These are phyloP conservation scores for Vicia sativa DNA, from an alignment of 306 rosid species.

Conservation along the genomic window DNA sequence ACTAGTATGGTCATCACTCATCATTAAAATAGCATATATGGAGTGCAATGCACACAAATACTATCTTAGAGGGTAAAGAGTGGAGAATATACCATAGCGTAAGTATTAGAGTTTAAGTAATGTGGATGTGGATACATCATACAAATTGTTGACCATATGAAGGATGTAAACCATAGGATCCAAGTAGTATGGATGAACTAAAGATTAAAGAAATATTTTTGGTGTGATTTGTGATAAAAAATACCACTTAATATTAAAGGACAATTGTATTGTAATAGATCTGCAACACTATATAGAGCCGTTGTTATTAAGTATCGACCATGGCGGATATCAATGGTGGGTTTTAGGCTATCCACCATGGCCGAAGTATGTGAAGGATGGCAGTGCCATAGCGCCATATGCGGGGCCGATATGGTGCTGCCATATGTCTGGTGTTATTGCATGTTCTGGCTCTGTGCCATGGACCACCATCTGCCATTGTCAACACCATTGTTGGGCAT, in stretches of 20 bases:
- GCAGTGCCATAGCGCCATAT: too few relatives aligned
- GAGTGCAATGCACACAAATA: background rate
- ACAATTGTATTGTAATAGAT: background rate
- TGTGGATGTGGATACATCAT: background rate
- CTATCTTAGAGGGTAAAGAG: background rate
- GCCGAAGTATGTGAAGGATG: too few relatives aligned
- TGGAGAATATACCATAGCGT: background rate
- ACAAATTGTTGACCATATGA: background rate
- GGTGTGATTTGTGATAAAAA: background rate
- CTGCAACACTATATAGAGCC: background rate
- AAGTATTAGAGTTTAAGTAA: background rate
- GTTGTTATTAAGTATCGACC: too few relatives aligned
- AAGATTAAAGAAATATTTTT: background rate
- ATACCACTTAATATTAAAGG: background rate
- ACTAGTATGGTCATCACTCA: background rate
- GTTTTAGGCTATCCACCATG: too few relatives aligned
- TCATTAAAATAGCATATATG: background rate
- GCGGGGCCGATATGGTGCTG: too few relatives aligned
- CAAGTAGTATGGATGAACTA: slow-evolving; percentile 1
- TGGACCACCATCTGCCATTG: too few relatives aligned
- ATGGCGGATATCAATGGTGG: too few relatives aligned
- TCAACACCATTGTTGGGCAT: background rate
- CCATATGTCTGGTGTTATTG: too few relatives aligned
- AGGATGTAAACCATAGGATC: slow-evolving; percentile 10
- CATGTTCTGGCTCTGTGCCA: too few relatives aligned